These are phyloP conservation scores for Lentinula novae-zelandiae DNA, from an alignment of 1,284 basidiomycete genomes.

Conservation along the genomic window DNA sequence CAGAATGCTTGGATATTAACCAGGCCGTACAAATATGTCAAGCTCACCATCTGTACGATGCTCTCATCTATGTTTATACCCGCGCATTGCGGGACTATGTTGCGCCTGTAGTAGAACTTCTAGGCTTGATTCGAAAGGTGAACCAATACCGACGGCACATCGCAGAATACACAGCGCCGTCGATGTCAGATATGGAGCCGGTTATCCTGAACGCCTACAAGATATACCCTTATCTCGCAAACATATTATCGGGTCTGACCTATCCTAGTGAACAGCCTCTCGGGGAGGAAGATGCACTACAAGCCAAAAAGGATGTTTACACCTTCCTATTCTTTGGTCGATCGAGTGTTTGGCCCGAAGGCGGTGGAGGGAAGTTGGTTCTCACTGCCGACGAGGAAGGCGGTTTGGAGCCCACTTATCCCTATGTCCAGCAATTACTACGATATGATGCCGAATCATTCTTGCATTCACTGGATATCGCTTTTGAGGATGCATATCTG, in stretches of 20 bases:
- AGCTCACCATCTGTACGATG: constrained; percentile 83
- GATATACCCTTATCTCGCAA: constrained; percentile 89
- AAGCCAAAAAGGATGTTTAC: constrained; percentile 74
- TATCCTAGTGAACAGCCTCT: constrained; percentile 85
- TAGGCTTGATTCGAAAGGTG: constrained; percentile 73
- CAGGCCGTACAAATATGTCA: constrained; percentile 89
- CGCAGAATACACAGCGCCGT: constrained; percentile 26
- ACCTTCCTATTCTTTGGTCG: constrained; percentile 82
- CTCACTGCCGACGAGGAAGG: constrained; percentile 72
- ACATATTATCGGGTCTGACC: constrained; percentile 78
- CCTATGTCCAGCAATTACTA: constrained; percentile 83
- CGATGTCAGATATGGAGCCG: constrained; percentile 45
- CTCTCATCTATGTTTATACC: constrained; percentile 92
- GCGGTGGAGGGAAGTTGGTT: constrained; percentile 67
- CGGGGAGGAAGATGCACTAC: constrained; percentile 54
- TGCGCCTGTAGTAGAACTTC: constrained; percentile 83
- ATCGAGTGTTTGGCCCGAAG: constrained; percentile 75
- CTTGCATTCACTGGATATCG: constrained; percentile 90
- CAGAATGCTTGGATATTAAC: constrained; percentile 88
- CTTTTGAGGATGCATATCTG: constrained; percentile 91
- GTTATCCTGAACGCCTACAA: constrained; percentile 83
- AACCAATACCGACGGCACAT: constrained; percentile 46
- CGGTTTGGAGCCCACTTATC: constrained; percentile 77
- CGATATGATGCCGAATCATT: constrained; percentile 93
- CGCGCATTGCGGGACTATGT: constrained; percentile 86